Conservation (phyloP, 306 rosid genomes). For the Vigna angularis region DNA sequence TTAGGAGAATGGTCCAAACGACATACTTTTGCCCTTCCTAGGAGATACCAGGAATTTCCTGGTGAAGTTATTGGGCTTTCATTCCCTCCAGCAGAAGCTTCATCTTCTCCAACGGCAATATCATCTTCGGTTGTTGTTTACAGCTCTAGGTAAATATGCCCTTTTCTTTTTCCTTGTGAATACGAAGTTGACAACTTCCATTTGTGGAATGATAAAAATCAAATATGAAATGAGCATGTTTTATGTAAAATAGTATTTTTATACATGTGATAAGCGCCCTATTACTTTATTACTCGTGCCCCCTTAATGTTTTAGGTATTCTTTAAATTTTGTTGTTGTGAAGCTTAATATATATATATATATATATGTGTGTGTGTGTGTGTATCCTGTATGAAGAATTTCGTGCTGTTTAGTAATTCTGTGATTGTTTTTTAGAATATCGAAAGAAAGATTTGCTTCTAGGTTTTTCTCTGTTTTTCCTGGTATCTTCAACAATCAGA, state of each 20-base stretch:
- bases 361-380: too few species aligned
- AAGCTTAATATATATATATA: background rate
- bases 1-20: conserved; percentile 91
- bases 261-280: background rate
- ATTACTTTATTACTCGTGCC: background rate
- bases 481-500: background rate
- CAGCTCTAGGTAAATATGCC: conserved; percentile 80
- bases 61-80: conserved; percentile 98
- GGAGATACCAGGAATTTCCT: conserved; percentile 90
- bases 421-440: background rate
- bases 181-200: background rate
- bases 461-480: background rate
- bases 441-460: background rate
- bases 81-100: conserved; percentile 72
- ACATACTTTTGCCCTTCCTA: conserved; percentile 74
- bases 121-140: conserved; percentile 81
- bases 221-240: conserved; percentile 1
- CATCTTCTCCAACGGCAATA: conserved; percentile 68
- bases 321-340: background rate
- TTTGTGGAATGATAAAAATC: conserved; percentile 1
- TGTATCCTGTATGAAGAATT: background rate
- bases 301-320: background rate
- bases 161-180: background rate
- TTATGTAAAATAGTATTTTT: background rate
- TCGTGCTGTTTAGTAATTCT: background rate